These are phyloP conservation scores for Lodderomyces parapsilosis DNA, from an alignment of 1,139 yeast genomes.

Conservation along the genomic window DNA sequence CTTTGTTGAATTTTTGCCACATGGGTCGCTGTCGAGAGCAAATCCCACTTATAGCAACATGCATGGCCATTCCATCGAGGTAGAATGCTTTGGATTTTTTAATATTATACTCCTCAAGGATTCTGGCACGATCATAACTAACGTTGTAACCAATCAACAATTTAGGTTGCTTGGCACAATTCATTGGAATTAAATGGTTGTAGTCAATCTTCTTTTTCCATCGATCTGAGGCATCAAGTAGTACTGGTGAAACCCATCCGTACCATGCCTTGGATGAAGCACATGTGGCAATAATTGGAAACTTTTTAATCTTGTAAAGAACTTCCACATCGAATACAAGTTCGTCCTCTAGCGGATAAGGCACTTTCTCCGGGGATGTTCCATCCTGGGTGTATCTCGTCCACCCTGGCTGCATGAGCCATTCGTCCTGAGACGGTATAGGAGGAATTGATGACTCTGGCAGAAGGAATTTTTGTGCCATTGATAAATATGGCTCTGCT, in stretches of 20 bases:
- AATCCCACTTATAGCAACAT: slow-evolving; percentile 88
- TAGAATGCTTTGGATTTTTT: slow-evolving; percentile 69
- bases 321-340: slow-evolving; percentile 91
- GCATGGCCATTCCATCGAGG: slow-evolving; percentile 90
- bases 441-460: slow-evolving; percentile 48
- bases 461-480: slow-evolving; percentile 49
- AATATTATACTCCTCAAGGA: slow-evolving; percentile 78
- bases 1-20: slow-evolving; percentile 66
- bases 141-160: slow-evolving; percentile 87
- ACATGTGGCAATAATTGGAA: slow-evolving; percentile 82
- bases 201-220: slow-evolving; percentile 27
- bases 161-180: slow-evolving; percentile 47
- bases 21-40: slow-evolving; percentile 86
- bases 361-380: slow-evolving; percentile 58
- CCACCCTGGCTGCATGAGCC: slow-evolving; percentile 80
- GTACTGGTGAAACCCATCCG: slow-evolving; percentile 88
- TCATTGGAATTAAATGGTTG: slow-evolving; percentile 75
- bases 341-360: slow-evolving; percentile 62
- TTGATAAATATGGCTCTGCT: slow-evolving; percentile 57
- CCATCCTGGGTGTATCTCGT: slow-evolving; percentile 58
- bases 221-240: slow-evolving; percentile 47
- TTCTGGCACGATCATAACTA: slow-evolving; percentile 85
- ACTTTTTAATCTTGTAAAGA: slow-evolving; percentile 69
- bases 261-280: slow-evolving; percentile 84
- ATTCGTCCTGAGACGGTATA: slow-evolving; percentile 40